Percentiles rank a stretch among this genome's conserved stretches.
Evolutionary conservation across 1,139 yeast species (phyloP).

Genomic region (Suhomyces anneliseae): DNA sequence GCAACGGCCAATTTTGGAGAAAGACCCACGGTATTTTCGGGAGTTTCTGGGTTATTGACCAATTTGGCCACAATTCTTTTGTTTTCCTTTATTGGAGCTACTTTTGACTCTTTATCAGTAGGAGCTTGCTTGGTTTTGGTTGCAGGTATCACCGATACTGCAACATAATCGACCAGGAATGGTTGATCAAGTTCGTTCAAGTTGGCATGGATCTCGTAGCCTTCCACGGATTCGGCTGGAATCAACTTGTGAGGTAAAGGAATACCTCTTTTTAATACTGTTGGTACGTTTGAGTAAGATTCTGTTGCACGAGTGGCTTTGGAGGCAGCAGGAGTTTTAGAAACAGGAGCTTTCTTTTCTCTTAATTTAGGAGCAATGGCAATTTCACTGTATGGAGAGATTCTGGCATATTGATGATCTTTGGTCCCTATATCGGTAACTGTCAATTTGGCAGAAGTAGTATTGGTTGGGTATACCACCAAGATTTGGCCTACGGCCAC

Average conservation of each 20-base stretch:
- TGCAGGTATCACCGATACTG: slow-evolving; percentile 59
- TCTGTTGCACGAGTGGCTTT: slow-evolving; percentile 21
- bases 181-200: slow-evolving; percentile 32
- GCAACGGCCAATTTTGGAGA: slow-evolving; percentile 61
- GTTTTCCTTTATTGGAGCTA: slow-evolving; percentile 31
- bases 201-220: slow-evolving; percentile 47
- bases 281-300: slow-evolving; percentile 32
- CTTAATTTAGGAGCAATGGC: slow-evolving; percentile 78
- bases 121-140: slow-evolving; percentile 22
- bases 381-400: slow-evolving; percentile 75
- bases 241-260: slow-evolving; percentile 52
- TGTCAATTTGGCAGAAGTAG: slow-evolving; percentile 61
- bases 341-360: slow-evolving; percentile 29
- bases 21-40: slow-evolving; percentile 52
- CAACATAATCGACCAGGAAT: slow-evolving; percentile 49
- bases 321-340: slow-evolving; percentile 29
- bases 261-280: slow-evolving; percentile 54
- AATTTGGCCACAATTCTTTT: slow-evolving; percentile 56
- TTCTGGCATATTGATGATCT: slow-evolving; percentile 49
- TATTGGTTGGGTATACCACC: slow-evolving; percentile 70
- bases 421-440: slow-evolving; percentile 63
- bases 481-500: slow-evolving; percentile 61
- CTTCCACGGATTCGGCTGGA: slow-evolving; percentile 9
- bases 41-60: slow-evolving; percentile 37
- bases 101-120: slow-evolving; percentile 12